These are phyloP conservation scores for Cylindrotheca closterium DNA, from an alignment of 108 stramenopile species.

Conservation along the genomic window DNA sequence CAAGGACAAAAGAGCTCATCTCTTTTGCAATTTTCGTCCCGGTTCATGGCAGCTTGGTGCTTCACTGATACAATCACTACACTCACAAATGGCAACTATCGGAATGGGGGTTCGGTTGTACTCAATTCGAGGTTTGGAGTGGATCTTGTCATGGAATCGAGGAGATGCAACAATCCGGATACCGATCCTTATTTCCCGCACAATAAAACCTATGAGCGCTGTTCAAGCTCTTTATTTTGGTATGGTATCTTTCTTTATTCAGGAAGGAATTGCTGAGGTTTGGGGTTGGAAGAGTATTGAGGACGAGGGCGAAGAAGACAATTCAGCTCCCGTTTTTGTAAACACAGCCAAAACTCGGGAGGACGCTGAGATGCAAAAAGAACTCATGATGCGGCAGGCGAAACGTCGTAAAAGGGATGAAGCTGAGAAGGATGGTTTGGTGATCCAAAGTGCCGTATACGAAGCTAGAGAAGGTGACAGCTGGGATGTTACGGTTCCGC, in stretches of 20 bases:
- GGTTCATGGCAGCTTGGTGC: slow-evolving; percentile 32
- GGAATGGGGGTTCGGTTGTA: slow-evolving; percentile 31
- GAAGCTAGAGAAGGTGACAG: slow-evolving; percentile 24
- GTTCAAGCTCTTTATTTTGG: slow-evolving; percentile 29
- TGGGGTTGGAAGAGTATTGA: slow-evolving; percentile 31
- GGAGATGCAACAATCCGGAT: slow-evolving; percentile 39
- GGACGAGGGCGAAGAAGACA: neutral
- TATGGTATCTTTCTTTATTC: slow-evolving; percentile 32
- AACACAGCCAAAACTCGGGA: slow-evolving; percentile 22
- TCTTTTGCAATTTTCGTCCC: slow-evolving; percentile 13
- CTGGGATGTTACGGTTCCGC: slow-evolving; percentile 62
- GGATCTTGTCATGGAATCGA: slow-evolving; percentile 36
- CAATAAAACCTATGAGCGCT: slow-evolving; percentile 5
- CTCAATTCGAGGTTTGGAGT: slow-evolving; percentile 39
- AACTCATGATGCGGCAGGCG: slow-evolving; percentile 58
- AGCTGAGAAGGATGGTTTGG: slow-evolving; percentile 55
- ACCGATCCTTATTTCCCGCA: slow-evolving; percentile 28
- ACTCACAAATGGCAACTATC: slow-evolving; percentile 29
- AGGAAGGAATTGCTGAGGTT: slow-evolving; percentile 28
- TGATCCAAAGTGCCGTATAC: slow-evolving; percentile 60
- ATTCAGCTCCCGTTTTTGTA: neutral
- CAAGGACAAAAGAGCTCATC: slow-evolving; percentile 13
- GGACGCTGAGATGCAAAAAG: slow-evolving; percentile 52
- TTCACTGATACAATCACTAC: slow-evolving; percentile 32
- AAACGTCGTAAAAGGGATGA: slow-evolving; percentile 44